These are phyloP conservation scores for Populus hybrid DNA, from an alignment of 441 rosid species.

Conservation along the genomic window DNA sequence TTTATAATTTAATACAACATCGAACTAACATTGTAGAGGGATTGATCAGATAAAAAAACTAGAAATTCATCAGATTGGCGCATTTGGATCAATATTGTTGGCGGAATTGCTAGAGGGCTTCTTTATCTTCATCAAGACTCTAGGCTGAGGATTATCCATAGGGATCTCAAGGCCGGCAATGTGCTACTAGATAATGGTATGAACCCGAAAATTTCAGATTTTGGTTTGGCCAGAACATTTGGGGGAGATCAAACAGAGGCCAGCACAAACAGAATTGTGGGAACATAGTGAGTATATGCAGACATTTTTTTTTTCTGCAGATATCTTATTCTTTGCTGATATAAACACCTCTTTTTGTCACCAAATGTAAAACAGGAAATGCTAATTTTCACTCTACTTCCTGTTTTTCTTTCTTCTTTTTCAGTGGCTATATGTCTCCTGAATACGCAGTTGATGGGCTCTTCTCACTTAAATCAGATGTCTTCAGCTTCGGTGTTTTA, in stretches of 20 bases:
- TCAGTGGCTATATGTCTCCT: slow-evolving; percentile 23
- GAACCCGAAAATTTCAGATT: slow-evolving; percentile 28
- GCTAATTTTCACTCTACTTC: not conserved
- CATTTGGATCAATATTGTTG: not conserved
- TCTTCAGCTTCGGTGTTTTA: slow-evolving; percentile 22
- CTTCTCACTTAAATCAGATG: slow-evolving; percentile 22
- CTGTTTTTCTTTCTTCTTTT: not conserved
- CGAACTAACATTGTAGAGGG: not conserved
- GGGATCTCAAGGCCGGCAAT: slow-evolving; percentile 20
- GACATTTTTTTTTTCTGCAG: not conserved
- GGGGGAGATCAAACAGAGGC: slow-evolving; percentile 19
- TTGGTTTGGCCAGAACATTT: slow-evolving; percentile 21
- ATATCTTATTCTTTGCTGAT: not conserved
- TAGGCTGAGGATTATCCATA: slow-evolving; percentile 11
- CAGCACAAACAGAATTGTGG: slow-evolving; percentile 15
- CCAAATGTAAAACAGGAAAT: not conserved
- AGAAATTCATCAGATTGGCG: slow-evolving; percentile 14
- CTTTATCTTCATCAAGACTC: no score
- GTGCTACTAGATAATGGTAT: slow-evolving; percentile 18
- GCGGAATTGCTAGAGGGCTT: no score
- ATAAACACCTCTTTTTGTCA: not conserved
- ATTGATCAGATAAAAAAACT: slow-evolving; percentile 14
- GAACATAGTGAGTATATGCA: slow-evolving; percentile 14
- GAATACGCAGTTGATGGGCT: slow-evolving; percentile 20
- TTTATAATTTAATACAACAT: not conserved